Base-by-base conservation (phyloP, 441 rosid genomes). In the Sinapis alba region DNA sequence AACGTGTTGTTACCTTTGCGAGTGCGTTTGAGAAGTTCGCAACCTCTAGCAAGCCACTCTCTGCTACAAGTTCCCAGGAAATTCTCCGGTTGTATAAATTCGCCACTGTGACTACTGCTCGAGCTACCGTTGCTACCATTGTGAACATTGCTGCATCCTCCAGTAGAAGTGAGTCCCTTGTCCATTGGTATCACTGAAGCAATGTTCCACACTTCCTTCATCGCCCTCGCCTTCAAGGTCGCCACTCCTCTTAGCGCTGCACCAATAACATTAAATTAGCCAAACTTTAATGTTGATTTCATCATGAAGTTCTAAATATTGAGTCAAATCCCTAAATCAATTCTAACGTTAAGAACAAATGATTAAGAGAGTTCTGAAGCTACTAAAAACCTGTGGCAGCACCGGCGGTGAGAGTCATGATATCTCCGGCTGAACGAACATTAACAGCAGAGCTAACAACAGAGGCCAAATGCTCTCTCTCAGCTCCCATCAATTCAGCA, bases 171-270 rank as follows among this genome's bases (percentile, higher is more conserved):
- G 4, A 80, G 18, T 26, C 92, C 92, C 74, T 86, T 91, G 28
- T 93, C 98, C 63, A 89, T 90, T 6, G 97, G 97, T 30, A 91
- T 93, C 21, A 91, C 96, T 0, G 98, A 85, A 4, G 98, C 98
- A 24, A 90, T 78, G 75, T 91, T 93, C 94, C 97, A 90, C 38
- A 90, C 97, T 66, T 93, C 98, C 69, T 93, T 93, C 84, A 90
- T 72, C 10, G 94, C 83, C 72, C 98, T 85, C 2, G 96, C 98
- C 84, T 89, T 93, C 77, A 93, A 79, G 0, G 97, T 90, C 21
- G 97, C 96, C 0, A 92, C 98, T 27, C 98, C 98, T 16, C 98
- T 86, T 63, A 93, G 81, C 1, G 98, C 98, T 93, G 70, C 62
- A 58, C 24, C 54, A n/a, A 21, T 5, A 11, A 20, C 24, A 63